Conservation (phyloP, 768 basidiomycete genomes). For the Russula olivacea region DNA sequence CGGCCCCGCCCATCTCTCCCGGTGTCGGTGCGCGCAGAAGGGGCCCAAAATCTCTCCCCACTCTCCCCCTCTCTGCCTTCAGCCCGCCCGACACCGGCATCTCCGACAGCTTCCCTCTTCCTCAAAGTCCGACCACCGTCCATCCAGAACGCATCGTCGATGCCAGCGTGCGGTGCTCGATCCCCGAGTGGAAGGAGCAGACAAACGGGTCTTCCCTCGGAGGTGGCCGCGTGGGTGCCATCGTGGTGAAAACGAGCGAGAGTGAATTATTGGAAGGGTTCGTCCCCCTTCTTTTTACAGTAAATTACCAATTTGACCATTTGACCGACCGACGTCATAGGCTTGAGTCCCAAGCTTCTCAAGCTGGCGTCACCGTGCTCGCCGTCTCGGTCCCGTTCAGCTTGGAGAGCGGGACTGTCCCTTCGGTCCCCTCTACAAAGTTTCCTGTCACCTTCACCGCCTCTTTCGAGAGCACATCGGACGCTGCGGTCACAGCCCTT, state of each 20-base stretch:
- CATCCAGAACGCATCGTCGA: constrained; percentile 63
- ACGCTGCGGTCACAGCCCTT: constrained; percentile 49
- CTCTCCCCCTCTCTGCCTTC: constrained; percentile 71
- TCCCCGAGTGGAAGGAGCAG: constrained; percentile 49
- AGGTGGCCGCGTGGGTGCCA: constrained; percentile 41
- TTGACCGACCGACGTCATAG: background rate
- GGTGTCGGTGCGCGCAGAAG: constrained; percentile 50
- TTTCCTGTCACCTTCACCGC: constrained; percentile 51
- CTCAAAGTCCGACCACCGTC: constrained; percentile 61
- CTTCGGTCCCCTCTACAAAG: constrained; percentile 35
- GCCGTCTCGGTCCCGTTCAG: constrained; percentile 58
- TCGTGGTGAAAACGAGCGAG: constrained; percentile 37
- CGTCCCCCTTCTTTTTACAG: constrained; percentile 26
- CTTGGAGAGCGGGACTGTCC: constrained; percentile 43
- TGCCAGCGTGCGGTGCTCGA: constrained; percentile 49
- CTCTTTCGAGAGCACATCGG: constrained; percentile 45
- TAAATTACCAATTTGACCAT: background rate
- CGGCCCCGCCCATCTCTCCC: constrained; percentile 35
- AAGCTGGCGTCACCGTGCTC: constrained; percentile 33
- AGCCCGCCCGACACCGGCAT: constrained; percentile 63
- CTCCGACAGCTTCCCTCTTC: constrained; percentile 59
- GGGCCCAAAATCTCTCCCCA: constrained; percentile 58
- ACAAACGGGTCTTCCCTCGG: constrained; percentile 41
- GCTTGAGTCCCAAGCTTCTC: constrained; percentile 23
- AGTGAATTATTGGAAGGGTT: constrained; percentile 41